phyloP scores from a whole-genome alignment of 768 basidiomycete genomes.

The Hortiboletus flavorubellus region DNA sequence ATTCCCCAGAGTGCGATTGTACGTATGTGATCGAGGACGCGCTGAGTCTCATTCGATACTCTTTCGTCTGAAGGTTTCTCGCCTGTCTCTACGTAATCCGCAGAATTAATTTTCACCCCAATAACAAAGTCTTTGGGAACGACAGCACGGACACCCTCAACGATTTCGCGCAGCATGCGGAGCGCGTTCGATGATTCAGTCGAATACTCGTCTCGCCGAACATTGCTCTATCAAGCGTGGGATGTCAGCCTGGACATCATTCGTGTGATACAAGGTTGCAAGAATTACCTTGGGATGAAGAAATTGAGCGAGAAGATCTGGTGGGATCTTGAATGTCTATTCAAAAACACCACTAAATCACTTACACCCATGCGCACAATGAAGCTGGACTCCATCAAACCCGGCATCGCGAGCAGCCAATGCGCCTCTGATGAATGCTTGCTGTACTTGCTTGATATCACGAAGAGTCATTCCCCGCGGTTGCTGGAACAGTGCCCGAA shows the following conservation, averaged over 20 bases:
- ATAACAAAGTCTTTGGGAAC: slow-evolving; percentile 62
- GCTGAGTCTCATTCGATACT: slow-evolving; percentile 21
- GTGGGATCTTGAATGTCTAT: background rate
- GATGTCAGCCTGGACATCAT: slow-evolving; percentile 18
- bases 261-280: background rate
- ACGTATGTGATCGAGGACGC: slow-evolving; percentile 58
- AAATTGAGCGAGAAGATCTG: slow-evolving; percentile 79
- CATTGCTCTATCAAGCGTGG: slow-evolving; percentile 39
- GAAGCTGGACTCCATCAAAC: slow-evolving; percentile 86
- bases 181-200: slow-evolving; percentile 41
- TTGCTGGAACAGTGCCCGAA: slow-evolving; percentile 55
- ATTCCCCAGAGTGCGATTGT: slow-evolving; percentile 59
- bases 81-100: slow-evolving; percentile 56
- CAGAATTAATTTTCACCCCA: slow-evolving; percentile 78
- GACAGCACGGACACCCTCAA: slow-evolving; percentile 49
- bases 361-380: slow-evolving; percentile 84
- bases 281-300: slow-evolving; percentile 61
- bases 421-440: slow-evolving; percentile 66
- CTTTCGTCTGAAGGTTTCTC: slow-evolving; percentile 32
- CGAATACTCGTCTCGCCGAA: slow-evolving; percentile 61
- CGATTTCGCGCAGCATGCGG: slow-evolving; percentile 55
- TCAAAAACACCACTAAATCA: slow-evolving; percentile 12
- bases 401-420: slow-evolving; percentile 59
- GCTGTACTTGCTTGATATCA: slow-evolving; percentile 62
- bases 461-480: slow-evolving; percentile 54